phyloP scores from a whole-genome alignment of 768 basidiomycete genomes.

The Pholiota molesta region DNA sequence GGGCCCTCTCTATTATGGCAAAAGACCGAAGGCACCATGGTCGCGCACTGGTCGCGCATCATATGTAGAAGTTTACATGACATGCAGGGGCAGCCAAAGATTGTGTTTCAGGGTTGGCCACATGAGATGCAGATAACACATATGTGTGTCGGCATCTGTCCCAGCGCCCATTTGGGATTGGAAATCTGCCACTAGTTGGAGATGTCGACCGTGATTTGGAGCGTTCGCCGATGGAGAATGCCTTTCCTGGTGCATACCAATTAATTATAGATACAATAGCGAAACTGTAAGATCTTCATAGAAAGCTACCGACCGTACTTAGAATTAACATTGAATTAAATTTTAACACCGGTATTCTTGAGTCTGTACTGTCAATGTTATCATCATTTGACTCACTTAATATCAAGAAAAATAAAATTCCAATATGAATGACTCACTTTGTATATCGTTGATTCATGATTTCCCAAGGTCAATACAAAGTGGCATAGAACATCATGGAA shows the following conservation, averaged over 20 bases:
- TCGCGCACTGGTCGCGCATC: constrained; percentile 3
- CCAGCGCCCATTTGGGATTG: constrained; percentile 1
- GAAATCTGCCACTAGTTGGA: not conserved
- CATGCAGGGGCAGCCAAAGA: constrained; percentile 10
- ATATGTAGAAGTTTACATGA: constrained; percentile 6
- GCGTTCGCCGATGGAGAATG: not conserved
- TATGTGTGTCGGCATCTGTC: constrained; percentile 9
- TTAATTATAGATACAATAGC: not conserved
- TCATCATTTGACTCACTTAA: not conserved
- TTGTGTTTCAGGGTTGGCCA: constrained; percentile 14
- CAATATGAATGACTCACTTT: not conserved
- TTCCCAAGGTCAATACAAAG: not conserved
- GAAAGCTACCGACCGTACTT: not conserved
- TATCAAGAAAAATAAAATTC: too few relatives aligned
- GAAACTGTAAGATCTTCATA: not conserved
- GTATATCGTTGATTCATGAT: not conserved
- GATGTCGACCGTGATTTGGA: not conserved
- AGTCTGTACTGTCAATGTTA: not conserved
- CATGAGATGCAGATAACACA: constrained; percentile 5
- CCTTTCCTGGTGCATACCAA: not conserved
- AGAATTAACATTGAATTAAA: not conserved
- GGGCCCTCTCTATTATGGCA: not conserved
- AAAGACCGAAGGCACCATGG: constrained; percentile 3
- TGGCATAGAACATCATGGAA: constrained; percentile 3
- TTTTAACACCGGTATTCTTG: not conserved